Base-by-base conservation (phyloP, 202 grass and related monocot genomes). In the Hordeum pubiflorum region DNA sequence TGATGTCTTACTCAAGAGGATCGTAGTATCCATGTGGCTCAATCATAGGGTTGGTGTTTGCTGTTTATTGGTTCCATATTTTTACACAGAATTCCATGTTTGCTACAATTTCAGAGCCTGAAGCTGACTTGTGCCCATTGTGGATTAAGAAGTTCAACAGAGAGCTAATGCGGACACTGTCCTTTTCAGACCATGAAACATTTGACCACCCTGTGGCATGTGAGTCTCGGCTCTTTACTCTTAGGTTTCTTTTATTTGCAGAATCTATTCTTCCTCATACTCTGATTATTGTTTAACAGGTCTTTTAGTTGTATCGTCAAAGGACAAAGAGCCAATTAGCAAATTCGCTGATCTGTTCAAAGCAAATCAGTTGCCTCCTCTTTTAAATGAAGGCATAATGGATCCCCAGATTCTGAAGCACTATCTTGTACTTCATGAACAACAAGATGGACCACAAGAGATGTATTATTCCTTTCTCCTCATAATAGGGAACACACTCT, bases 161-260 rank as follows among this genome's bases (percentile, higher is more conserved):
- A 81, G 92, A 95, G 81, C 83, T 99, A 85, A 84, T 93, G 40
- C 74, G 36, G 58, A 99, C 90, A 39, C 27, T 93, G n/a, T 96
- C 91, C 12, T 99, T 93, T 83, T 99, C 96, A 11, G 96, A 99
- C 61, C 96, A 99, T 81, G 92, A 99, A 93, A 84, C 82, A 18
- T 96, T 99, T 90, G 96, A 99, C 74, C 92, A 99, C 73, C 96
- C 96, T 33, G 92, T 99, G 55, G 92, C 96, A 83, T 99, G 96
- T 99, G 83, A 99, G 92, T 72, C 88, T 82, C 84, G 43, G 21
- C 41, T 55, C 54, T 80, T 77, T 75, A 41, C 9, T 64, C 71
- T 77, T 63, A 77, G 36, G 6, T 69, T 10, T 81, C 4, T 64
- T 52, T 82, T 38, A 40, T 73, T 76, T 80, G 44, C 54, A 52